These are phyloP conservation scores for Salicornia ramosissima DNA, from an alignment of 148 eudicot species.

Conservation along the genomic window DNA sequence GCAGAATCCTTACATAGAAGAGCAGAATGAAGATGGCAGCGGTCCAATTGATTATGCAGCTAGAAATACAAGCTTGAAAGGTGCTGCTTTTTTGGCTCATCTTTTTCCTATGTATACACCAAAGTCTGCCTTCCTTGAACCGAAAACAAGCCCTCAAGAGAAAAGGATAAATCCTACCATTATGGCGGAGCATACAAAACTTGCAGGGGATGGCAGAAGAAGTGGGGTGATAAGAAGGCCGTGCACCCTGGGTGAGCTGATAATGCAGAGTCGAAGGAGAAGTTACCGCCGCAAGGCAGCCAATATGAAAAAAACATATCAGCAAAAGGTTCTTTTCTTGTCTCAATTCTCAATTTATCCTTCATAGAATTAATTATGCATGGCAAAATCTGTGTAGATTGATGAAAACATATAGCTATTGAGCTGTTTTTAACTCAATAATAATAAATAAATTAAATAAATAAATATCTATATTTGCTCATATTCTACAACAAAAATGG, in stretches of 20 bases:
- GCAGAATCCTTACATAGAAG: constrained; percentile 17
- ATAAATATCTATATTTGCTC: neutral
- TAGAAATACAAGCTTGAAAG: constrained; percentile 49
- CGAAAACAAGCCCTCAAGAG: constrained; percentile 24
- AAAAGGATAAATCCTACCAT: constrained; percentile 9
- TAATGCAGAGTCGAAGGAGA: constrained; percentile 72
- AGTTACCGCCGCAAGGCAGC: constrained; percentile 54
- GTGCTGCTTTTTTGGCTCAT: constrained; percentile 62
- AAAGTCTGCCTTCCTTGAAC: constrained; percentile 31
- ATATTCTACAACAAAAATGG: constrained; percentile 3
- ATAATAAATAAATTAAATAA: neutral
- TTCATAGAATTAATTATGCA: neutral
- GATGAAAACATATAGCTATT: neutral
- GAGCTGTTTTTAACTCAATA: neutral
- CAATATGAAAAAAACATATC: constrained; percentile 35
- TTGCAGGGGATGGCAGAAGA: constrained; percentile 25
- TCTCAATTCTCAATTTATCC: neutral
- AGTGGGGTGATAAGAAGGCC: constrained; percentile 46
- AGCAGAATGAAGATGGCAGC: constrained; percentile 28
- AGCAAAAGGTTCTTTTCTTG: constrained; percentile 39
- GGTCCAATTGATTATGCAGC: constrained; percentile 40
- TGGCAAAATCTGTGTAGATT: neutral
- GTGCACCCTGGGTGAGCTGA: constrained; percentile 73
- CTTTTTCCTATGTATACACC: constrained; percentile 65
- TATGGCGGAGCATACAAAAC: constrained; percentile 26